These are phyloP conservation scores for Hondaea fermentalgiana DNA, from an alignment of 108 stramenopile genomes.

Conservation along the genomic window DNA sequence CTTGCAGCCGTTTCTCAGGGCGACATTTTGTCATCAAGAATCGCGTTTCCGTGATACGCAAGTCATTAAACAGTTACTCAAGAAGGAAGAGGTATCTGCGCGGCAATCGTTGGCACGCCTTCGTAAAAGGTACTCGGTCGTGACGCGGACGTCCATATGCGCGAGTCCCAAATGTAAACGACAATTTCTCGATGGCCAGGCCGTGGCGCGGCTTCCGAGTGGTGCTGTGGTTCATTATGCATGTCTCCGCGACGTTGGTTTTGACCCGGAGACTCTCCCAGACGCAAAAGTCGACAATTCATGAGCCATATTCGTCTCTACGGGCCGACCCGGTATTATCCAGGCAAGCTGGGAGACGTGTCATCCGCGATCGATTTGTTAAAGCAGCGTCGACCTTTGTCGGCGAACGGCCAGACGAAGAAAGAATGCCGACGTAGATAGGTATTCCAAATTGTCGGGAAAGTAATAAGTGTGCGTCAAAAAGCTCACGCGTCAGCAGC, in stretches of 20 bases:
- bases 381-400: too few species aligned
- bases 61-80: not conserved
- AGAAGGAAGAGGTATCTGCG: not conserved
- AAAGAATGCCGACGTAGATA: too few species aligned
- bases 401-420: too few species aligned
- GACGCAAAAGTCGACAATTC: not conserved
- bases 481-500: too few species aligned
- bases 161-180: not conserved
- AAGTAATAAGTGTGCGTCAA: too few species aligned
- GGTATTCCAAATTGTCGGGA: too few species aligned
- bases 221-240: not conserved
- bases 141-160: not conserved
- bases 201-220: not conserved
- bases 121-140: not conserved
- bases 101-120: not conserved
- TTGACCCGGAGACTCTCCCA: not conserved
- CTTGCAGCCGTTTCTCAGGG: not conserved
- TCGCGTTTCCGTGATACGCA: not conserved
- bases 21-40: not conserved
- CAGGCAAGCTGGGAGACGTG: too few species aligned
- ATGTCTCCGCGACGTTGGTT: not conserved
- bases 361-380: too few species aligned
- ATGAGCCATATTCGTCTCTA: not conserved
- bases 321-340: not conserved
- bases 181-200: not conserved